Evolutionary conservation across 345 rosid species (phyloP), one percentile per base, ranked within the genome.

Genomic region (Sapria himalayana): DNA sequence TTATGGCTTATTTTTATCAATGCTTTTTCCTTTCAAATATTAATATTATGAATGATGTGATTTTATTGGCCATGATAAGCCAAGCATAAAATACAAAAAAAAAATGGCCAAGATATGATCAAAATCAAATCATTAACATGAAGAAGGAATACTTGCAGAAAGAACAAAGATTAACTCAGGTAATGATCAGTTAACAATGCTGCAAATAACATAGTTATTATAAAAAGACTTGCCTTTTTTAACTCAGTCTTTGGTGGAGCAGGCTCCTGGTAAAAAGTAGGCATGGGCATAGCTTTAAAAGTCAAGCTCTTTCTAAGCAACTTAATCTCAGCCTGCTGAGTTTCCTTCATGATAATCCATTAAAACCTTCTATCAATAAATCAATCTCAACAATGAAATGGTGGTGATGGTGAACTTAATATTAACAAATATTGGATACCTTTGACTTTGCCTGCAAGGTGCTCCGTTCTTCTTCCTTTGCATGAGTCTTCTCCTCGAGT

Each of bases 251-350:
- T 84, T 23, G 85, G 69, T 15, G 96, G 89, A 35, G 73, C 50
- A 61, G 99, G 99, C 57, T 80, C 99, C 66, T 75, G 95, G 57
- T 91, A 91, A 74, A 91, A 91, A 59, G 59, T 75, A 10, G 99
- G 96, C 96, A 91, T 77, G 6, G 99, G 99, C 25, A 93, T 84
- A 39, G 99, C 99, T 62, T 80, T 91, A 62, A 91, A 91, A 58
- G 54, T 65, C 72, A 91, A 68, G 61, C 80, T 84, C 65, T 84
- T 91, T 66, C 99, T 71, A 23, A 91, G 65, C 74, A 65, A 52
- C 71, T 67, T 77, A 43, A 91, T 65, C 69, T 91, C 99, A 31
- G 96, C 99, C 52, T 91, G 92, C 71, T 77, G 96, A 36, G 81
- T 64, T 73, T 91, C 96, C 99, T 91, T 63, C 8, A 37, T 37